phyloP scores from a whole-genome alignment of 1,284 basidiomycete genomes.

The Cystobasidium pallidum region DNA sequence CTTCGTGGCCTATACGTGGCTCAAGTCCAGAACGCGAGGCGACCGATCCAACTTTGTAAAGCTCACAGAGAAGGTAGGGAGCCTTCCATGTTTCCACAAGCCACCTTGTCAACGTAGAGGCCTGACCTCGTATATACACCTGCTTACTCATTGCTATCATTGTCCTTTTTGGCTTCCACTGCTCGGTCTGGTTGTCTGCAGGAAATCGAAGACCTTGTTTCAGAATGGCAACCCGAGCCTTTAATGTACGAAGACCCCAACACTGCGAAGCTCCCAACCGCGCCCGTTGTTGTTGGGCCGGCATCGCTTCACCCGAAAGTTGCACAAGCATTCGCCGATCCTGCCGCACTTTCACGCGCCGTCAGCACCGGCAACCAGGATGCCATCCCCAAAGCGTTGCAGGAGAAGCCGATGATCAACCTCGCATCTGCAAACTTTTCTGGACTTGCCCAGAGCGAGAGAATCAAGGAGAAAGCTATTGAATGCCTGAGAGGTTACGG shows the following conservation, averaged over 20 bases:
- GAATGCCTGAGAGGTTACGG: slow-evolving; percentile 90
- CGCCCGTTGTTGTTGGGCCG: slow-evolving; percentile 79
- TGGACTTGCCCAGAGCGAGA: slow-evolving; percentile 83
- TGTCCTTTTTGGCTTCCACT: too few species aligned
- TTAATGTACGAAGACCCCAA: slow-evolving; percentile 67
- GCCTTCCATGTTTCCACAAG: background rate
- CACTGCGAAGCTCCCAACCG: slow-evolving; percentile 66
- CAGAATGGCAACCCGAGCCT: slow-evolving; percentile 91
- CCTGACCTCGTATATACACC: too few species aligned
- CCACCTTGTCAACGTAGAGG: too few species aligned
- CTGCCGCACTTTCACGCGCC: slow-evolving; percentile 27
- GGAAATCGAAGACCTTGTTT: slow-evolving; percentile 96
- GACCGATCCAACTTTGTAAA: slow-evolving; percentile 86
- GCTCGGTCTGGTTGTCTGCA: too few species aligned
- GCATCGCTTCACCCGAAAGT: slow-evolving; percentile 73
- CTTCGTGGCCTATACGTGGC: slow-evolving; percentile 84
- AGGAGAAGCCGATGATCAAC: slow-evolving; percentile 66
- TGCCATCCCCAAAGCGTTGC: slow-evolving; percentile 16
- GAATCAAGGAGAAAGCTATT: slow-evolving; percentile 81
- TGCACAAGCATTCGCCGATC: slow-evolving; percentile 69
- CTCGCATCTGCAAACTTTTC: slow-evolving; percentile 92
- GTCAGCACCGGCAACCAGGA: slow-evolving; percentile 12
- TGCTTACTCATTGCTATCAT: background rate
- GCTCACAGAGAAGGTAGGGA: slow-evolving; percentile 77
- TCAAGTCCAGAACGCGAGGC: slow-evolving; percentile 85